These are phyloP conservation scores for Daedaleopsis nitida DNA, from an alignment of 768 basidiomycete genomes.

Conservation along the genomic window DNA sequence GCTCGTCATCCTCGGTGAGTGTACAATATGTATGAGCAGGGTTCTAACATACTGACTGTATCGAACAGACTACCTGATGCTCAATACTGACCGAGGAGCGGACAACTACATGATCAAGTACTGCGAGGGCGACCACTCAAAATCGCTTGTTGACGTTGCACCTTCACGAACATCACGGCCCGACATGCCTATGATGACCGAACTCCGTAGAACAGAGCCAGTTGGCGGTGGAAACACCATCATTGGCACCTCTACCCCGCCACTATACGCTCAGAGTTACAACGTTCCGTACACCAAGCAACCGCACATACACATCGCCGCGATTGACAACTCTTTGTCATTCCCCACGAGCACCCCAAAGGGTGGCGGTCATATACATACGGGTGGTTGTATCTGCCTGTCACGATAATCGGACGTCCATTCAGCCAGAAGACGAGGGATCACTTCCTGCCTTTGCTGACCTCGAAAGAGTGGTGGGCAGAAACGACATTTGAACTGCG, in stretches of 20 bases:
- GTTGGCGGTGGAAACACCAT: constrained; percentile 36
- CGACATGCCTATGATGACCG: constrained; percentile 75
- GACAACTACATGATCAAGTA: constrained; percentile 95
- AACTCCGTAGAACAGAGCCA: constrained; percentile 49
- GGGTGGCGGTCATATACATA: constrained; percentile 81
- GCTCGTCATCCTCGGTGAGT: constrained; percentile 78
- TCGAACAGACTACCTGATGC: constrained; percentile 79
- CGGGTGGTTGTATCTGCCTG: constrained; percentile 86
- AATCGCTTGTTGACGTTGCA: constrained; percentile 75
- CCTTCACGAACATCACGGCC: constrained; percentile 67
- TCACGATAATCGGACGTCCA: constrained; percentile 81
- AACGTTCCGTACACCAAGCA: constrained; percentile 49
- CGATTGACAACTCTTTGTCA: constrained; percentile 91
- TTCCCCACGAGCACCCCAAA: constrained; percentile 88
- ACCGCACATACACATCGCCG: constrained; percentile 89
- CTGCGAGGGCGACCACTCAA: constrained; percentile 81
- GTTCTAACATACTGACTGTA: constrained; percentile 8
- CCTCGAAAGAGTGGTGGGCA: constrained; percentile 89
- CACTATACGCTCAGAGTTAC: constrained; percentile 23
- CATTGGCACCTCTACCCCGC: constrained; percentile 15
- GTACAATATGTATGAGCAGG: not conserved
- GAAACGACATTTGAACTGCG: constrained; percentile 79
- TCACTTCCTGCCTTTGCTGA: constrained; percentile 80
- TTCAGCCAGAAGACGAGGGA: constrained; percentile 82
- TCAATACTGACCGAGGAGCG: constrained; percentile 86